Base-by-base conservation (phyloP, 1,284 basidiomycete species). In the Agaricales sp. region DNA sequence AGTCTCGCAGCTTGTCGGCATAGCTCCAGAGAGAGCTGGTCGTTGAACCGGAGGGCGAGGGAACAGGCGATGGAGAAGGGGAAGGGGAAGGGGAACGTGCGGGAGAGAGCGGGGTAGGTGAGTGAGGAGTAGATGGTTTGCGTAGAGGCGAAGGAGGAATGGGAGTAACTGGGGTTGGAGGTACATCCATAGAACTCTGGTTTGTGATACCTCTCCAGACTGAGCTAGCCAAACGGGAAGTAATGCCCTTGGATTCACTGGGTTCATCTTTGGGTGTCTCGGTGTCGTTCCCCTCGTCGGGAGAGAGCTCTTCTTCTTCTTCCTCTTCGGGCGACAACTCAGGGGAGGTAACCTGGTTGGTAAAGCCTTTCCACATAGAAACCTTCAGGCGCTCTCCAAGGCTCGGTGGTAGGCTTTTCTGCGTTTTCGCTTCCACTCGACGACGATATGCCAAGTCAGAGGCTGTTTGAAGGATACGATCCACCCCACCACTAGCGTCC, bases 151-250 rank as follows among this genome's bases (percentile, higher is more conserved):
- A 51, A 22, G 65, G 60, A n/a, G 67, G 59, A 1, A 56, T 49
- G 19, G 67, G 63, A 8, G 65, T 63, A 14, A 63, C 55, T 1
- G 77, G 73, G 3, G 76, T 71, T 1, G 75, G 69, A 12, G 79
- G 75, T 2, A 70, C 67, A 16, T 83, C 82, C 80, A 83, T 82
- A 1, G 81, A 77, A 49, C 73, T 76, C 60, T 82, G 79, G 57
- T 86, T 87, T 2, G 81, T 86, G 53, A 87, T 80, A 4, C 84
- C 83, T 57, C 74, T 73, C 81, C 82, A 86, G 14, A 87, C 73
- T 12, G 74, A 76, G 48, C 65, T 75, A 6, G 80, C 76, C 11
- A 85, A 59, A 39, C 76, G 70, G 26, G 76, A 74, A 11, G 75
- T 73, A 45, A 84, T 55, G 6, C 70, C 70, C 12, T 70, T 56